These are phyloP conservation scores for Ophiocordyceps australis DNA, from an alignment of 2,329 filamentous ascomycete genomes.

Conservation along the genomic window DNA sequence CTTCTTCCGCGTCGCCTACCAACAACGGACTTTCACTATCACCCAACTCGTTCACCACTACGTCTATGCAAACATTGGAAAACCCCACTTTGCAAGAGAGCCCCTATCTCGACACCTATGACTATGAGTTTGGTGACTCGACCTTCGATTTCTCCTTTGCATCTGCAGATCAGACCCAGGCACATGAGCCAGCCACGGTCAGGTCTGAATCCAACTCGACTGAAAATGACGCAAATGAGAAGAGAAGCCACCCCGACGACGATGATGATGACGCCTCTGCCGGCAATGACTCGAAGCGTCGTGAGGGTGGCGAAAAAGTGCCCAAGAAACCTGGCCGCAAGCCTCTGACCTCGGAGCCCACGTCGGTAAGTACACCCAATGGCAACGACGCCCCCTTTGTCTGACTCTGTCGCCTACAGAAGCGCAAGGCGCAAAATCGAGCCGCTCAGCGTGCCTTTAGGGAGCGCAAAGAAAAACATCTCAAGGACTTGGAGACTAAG, in stretches of 20 bases:
- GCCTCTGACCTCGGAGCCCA: slow-evolving; percentile 87
- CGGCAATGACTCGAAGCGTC: slow-evolving; percentile 42
- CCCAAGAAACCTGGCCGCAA: slow-evolving; percentile 95
- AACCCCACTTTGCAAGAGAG: slow-evolving; percentile 45
- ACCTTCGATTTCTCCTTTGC: slow-evolving; percentile 50
- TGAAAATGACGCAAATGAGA: slow-evolving; percentile 38
- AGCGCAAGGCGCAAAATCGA: slow-evolving; percentile 89
- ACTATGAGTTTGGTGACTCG: slow-evolving; percentile 59
- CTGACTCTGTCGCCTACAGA: slow-evolving; percentile 30
- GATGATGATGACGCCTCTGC: slow-evolving; percentile 41
- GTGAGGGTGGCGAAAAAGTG: slow-evolving; percentile 68
- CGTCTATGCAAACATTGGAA: slow-evolving; percentile 22
- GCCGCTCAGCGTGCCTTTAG: slow-evolving; percentile 86
- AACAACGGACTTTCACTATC: slow-evolving; percentile 23
- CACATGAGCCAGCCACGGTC: slow-evolving; percentile 44
- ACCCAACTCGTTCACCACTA: slow-evolving; percentile 28
- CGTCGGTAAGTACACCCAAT: slow-evolving; percentile 50
- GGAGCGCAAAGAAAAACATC: slow-evolving; percentile 83
- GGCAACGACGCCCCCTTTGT: not conserved
- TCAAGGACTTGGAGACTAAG: slow-evolving; percentile 70
- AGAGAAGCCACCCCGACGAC: slow-evolving; percentile 55
- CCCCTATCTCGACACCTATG: slow-evolving; percentile 63
- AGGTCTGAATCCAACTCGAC: slow-evolving; percentile 44
- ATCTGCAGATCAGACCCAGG: slow-evolving; percentile 34
- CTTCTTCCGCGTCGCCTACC: slow-evolving; percentile 13